phyloP scores from a whole-genome alignment of 306 rosid species.

The Trifolium pratense region DNA sequence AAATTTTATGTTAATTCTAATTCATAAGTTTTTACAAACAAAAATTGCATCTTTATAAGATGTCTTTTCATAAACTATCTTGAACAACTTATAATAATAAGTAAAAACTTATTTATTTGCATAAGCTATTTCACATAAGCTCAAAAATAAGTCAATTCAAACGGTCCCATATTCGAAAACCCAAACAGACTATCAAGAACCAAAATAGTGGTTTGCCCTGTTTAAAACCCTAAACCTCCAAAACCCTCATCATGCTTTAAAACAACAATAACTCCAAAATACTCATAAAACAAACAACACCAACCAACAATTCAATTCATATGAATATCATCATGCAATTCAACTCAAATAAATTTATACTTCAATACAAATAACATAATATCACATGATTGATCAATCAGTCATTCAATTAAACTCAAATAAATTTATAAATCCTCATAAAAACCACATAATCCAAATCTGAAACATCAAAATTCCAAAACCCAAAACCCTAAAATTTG shows the following conservation, averaged over 20 bases:
- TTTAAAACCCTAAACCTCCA: slow-evolving; percentile 1
- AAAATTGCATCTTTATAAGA: too few relatives aligned
- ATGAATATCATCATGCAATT: background rate
- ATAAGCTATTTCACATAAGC: too few relatives aligned
- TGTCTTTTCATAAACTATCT: too few relatives aligned
- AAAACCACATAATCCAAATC: background rate
- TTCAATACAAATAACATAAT: background rate
- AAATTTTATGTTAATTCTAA: too few relatives aligned
- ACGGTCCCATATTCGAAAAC: too few relatives aligned
- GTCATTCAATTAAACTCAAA: background rate
- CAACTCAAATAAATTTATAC: background rate
- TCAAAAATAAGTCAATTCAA: too few relatives aligned
- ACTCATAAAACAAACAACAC: background rate
- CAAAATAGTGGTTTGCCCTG: too few relatives aligned
- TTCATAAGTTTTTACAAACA: too few relatives aligned
- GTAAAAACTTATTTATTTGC: too few relatives aligned
- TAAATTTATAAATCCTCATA: background rate
- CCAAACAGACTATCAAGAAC: too few relatives aligned
- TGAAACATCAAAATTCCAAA: background rate
- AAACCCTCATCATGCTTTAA: background rate
- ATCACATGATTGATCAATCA: background rate
- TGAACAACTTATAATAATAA: too few relatives aligned
- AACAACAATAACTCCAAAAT: background rate
- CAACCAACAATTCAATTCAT: background rate
- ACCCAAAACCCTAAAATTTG: background rate